These are phyloP conservation scores for Tilletia caries DNA, from an alignment of 1,284 basidiomycete species.

Conservation along the genomic window DNA sequence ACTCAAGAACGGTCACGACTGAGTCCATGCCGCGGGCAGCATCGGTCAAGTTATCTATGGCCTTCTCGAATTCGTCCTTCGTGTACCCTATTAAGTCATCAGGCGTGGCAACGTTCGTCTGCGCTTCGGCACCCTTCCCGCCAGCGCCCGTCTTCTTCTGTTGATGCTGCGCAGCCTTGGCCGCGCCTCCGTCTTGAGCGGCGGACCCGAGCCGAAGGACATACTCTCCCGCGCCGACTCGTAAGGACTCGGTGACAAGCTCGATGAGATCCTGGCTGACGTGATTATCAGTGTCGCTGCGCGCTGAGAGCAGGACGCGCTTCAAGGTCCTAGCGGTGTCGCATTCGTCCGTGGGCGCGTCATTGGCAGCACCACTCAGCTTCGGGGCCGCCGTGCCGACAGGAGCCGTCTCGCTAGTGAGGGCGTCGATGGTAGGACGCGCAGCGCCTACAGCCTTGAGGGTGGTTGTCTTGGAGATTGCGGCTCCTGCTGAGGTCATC, in stretches of 20 bases:
- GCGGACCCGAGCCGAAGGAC: conserved; percentile 30
- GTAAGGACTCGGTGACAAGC: conserved; percentile 30
- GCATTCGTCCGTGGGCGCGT: background rate
- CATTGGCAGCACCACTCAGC: conserved; percentile 10
- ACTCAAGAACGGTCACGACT: conserved; percentile 26
- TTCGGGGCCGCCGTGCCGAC: conserved; percentile 21
- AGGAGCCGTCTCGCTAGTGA: conserved; percentile 28
- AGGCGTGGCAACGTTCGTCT: background rate
- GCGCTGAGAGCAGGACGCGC: conserved; percentile 26
- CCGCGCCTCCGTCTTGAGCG: conserved; percentile 10
- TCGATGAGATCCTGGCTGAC: conserved; percentile 21
- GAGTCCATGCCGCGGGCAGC: conserved; percentile 31
- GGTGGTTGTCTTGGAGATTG: background rate
- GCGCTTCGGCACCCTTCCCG: background rate
- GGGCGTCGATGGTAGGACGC: conserved; percentile 32
- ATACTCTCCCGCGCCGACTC: conserved; percentile 34
- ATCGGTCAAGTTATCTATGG: conserved; percentile 27
- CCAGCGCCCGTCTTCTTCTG: background rate
- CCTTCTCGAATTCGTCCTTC: conserved; percentile 29
- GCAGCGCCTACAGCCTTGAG: background rate
- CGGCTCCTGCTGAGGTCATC: background rate
- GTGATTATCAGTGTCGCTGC: conserved; percentile 4
- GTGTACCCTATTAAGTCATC: conserved; percentile 18
- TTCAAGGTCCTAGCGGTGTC: conserved; percentile 19
- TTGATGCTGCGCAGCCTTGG: conserved; percentile 8